Evolutionary conservation across 805 yeast genomes (phyloP), one percentile per base, ranked within the genome.

Genomic region (Candida incommunis): DNA sequence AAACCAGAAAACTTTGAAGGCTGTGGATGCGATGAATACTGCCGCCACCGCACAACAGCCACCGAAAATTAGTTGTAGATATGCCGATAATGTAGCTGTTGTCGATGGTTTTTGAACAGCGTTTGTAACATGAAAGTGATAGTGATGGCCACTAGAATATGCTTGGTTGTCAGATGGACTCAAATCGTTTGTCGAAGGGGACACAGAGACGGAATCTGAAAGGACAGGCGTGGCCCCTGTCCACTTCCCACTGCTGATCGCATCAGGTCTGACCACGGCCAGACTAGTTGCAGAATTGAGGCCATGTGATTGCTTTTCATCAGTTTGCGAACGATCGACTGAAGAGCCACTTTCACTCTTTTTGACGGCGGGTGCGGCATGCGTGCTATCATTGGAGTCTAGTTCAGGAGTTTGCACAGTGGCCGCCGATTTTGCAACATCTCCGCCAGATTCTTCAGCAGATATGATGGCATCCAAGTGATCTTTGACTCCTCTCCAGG

Each of bases 61-160:
- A 52, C 84, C 81, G 60, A 80, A 69, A 2, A 71, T 47, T 5
- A 84, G 65, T 54, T 82, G 90, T 13, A 83, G 61, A 54, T 81
- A 84, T 15, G 81, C 45, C 40, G 24, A 25, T 34, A 22, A 13
- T 27, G 3, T 7, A 3, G 21, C 22, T 4, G 24, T 26, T 22
- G 47, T 22, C 5, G 45, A 22, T n/a, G 40, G 48, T 15, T 46
- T 16, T 1, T 55, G 55, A 35, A 44, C 29, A 3, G 37, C 18
- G n/a, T 31, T 31, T 5, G 37, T 9, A 9, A 31, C 5, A 31
- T 31, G 37, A 7, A 31, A 18, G 37, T 31, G 37, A 18, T 31
- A 31, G n/a, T 50, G 53, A 1, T 56, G 54, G 20, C 58, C 58
- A 11, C 35, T 22, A 3, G 44, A 4, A 22, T 26, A 42, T 3